These are phyloP conservation scores for Candida sp. DNA, from an alignment of 1,139 yeast species.

Conservation along the genomic window DNA sequence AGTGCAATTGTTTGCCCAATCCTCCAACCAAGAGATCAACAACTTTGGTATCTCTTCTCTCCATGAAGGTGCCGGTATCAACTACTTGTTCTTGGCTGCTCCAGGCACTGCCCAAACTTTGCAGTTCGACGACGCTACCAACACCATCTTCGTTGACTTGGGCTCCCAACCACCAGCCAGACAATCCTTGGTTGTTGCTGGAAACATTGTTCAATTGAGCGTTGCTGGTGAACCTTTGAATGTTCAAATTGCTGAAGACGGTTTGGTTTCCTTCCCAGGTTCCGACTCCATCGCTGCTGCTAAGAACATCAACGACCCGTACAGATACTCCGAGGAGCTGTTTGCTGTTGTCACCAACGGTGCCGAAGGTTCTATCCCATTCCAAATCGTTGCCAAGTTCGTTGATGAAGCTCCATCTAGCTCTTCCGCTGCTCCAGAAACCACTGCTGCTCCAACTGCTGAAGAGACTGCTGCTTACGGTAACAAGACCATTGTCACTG, in stretches of 20 bases:
- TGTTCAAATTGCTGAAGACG: conserved; percentile 22
- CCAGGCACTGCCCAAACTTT: conserved; percentile 10
- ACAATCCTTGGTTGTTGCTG: conserved; percentile 10
- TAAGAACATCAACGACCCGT: conserved; percentile 46
- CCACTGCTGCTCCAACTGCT: neutral
- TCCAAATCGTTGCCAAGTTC: conserved; percentile 20
- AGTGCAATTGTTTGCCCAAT: conserved; percentile 21
- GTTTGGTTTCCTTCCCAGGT: conserved; percentile 32
- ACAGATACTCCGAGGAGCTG: conserved; percentile 33
- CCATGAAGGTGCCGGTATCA: conserved; percentile 64
- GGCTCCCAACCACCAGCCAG: neutral
- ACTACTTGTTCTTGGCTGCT: conserved; percentile 42
- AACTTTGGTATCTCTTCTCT: conserved; percentile 32
- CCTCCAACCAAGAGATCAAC: conserved; percentile 24
- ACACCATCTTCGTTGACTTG: conserved; percentile 32
- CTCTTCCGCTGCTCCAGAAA: too few species aligned
- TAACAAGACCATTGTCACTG: conserved; percentile 9
- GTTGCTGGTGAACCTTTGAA: conserved; percentile 16
- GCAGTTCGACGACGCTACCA: conserved; percentile 61
- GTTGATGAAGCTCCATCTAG: conserved; percentile 1
- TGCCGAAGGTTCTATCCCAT: conserved; percentile 22
- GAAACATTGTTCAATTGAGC: conserved; percentile 17
- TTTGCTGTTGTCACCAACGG: conserved; percentile 27
- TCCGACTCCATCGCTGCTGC: conserved; percentile 38
- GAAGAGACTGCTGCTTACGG: neutral